phyloP scores from a whole-genome alignment of 148 eudicot genomes.

The Dysphania ambrosioides region DNA sequence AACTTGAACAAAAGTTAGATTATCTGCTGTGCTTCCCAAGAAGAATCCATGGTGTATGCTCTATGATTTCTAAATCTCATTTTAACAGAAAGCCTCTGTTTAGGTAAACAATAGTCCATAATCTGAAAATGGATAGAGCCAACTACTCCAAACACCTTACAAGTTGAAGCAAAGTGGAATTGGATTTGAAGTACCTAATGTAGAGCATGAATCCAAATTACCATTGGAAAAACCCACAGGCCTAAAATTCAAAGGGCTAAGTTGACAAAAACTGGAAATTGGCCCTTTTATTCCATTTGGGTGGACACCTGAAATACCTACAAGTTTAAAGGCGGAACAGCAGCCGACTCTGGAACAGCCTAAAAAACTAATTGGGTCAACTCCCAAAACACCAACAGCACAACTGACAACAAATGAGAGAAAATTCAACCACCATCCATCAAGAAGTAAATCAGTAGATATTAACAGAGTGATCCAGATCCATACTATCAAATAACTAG shows the following conservation, averaged over 20 bases:
- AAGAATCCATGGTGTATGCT: background rate
- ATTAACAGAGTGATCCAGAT: background rate
- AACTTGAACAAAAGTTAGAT: too few relatives aligned
- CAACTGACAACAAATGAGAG: background rate
- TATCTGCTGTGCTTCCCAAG: too few relatives aligned
- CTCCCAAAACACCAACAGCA: background rate
- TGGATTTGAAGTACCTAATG: background rate
- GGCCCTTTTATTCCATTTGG: background rate
- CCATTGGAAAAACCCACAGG: background rate
- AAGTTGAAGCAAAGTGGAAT: too few relatives aligned
- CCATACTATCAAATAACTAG: background rate
- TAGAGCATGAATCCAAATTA: background rate
- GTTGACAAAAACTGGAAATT: background rate
- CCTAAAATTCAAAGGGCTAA: too few relatives aligned
- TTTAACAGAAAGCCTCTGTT: background rate
- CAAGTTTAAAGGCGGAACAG: background rate
- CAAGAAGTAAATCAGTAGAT: background rate
- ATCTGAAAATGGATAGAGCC: background rate
- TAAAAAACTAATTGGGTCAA: background rate
- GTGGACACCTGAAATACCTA: background rate
- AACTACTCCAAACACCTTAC: background rate
- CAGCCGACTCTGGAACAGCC: background rate
- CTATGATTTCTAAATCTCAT: too few relatives aligned
- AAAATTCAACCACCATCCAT: background rate
- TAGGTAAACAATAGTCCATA: background rate